Conservation (phyloP, 768 basidiomycete genomes). For the Trametes coccinea region DNA sequence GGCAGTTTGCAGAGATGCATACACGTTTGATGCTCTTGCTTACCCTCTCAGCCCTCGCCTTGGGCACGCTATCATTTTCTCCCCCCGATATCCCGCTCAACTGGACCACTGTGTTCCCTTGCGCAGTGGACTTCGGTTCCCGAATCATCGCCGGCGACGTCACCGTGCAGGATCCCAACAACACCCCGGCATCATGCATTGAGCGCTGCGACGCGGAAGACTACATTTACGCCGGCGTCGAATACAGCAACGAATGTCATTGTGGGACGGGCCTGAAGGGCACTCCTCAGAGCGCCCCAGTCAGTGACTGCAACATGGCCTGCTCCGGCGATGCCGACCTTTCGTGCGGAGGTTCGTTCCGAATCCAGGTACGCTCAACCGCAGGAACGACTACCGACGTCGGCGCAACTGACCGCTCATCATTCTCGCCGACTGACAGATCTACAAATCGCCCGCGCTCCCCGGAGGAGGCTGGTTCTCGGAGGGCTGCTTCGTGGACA, state of each 20-base stretch:
- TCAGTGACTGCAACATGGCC: constrained; percentile 24
- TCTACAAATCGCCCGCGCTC: constrained; percentile 22
- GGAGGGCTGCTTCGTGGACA: constrained; percentile 22
- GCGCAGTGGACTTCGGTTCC: constrained; percentile 22
- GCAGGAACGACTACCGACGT: background rate
- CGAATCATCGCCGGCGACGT: constrained; percentile 24
- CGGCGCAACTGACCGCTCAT: background rate
- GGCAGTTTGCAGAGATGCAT: background rate
- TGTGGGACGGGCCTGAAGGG: constrained; percentile 24
- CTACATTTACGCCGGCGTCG: constrained; percentile 28
- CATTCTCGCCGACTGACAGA: background rate
- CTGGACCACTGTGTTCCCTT: constrained; percentile 20
- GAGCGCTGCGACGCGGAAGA: constrained; percentile 18
- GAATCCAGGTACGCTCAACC: constrained; percentile 21
- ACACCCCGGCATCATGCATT: constrained; percentile 24
- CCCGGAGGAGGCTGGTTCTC: constrained; percentile 8
- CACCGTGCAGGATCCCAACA: constrained; percentile 15
- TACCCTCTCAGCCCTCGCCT: background rate
- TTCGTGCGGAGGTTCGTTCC: constrained; percentile 25
- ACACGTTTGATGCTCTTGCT: background rate
- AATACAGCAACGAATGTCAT: constrained; percentile 29
- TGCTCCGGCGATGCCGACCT: constrained; percentile 19
- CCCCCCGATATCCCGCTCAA: constrained; percentile 17
- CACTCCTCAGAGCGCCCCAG: constrained; percentile 14
- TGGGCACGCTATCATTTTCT: background rate